phyloP scores from a whole-genome alignment of 441 rosid genomes.

The Cnidoscolus chayamansa region DNA sequence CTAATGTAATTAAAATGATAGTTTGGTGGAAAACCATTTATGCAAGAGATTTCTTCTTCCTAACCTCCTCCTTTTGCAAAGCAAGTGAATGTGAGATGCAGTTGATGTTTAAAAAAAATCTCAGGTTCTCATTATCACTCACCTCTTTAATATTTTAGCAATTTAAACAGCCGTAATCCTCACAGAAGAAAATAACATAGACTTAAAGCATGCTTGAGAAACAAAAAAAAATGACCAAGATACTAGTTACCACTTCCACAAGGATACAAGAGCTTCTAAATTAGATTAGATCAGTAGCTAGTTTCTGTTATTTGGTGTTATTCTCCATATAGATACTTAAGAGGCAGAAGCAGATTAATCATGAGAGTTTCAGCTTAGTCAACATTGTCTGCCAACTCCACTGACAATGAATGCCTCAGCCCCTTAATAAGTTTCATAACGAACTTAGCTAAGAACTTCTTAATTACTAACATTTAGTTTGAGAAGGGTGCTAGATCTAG shows the following conservation, averaged over 20 bases:
- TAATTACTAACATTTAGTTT: neutral
- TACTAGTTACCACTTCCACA: neutral
- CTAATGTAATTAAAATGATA: neutral
- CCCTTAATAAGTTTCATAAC: neutral
- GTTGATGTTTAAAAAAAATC: neutral
- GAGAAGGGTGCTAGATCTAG: no score
- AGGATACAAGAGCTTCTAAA: neutral
- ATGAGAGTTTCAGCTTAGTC: no score
- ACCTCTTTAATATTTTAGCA: neutral
- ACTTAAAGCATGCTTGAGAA: neutral
- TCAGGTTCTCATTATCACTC: neutral
- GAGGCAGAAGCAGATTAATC: neutral
- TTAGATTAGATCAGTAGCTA: neutral
- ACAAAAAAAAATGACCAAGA: neutral
- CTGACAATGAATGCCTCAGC: neutral
- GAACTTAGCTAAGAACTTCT: neutral
- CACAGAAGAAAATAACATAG: neutral
- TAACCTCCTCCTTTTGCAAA: neutral
- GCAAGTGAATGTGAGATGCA: slow-evolving; percentile 7
- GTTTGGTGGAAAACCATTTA: neutral
- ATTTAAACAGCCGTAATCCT: neutral
- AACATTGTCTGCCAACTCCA: neutral
- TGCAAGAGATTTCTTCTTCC: neutral
- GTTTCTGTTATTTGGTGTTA: neutral
- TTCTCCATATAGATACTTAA: neutral